A percentile compares a stretch with the other conserved stretches of the same genome.
Evolutionary conservation across 805 yeast genomes (phyloP).

Genomic region (Saccharomycopsis malanga): DNA sequence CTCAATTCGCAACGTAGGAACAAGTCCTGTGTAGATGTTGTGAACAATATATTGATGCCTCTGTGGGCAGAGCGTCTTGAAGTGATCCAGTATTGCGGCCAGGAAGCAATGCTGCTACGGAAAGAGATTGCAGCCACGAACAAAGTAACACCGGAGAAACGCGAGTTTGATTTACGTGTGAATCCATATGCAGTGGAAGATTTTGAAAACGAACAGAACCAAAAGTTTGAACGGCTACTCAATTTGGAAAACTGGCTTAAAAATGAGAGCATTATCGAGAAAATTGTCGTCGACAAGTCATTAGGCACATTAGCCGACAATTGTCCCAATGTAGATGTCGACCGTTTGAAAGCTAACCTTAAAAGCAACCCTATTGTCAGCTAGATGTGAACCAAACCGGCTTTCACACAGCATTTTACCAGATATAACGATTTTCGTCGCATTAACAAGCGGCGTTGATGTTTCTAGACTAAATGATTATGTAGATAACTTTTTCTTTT

Average conservation of each 20-base stretch:
- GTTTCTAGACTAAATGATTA: too few relatives aligned
- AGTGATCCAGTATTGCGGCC: conserved; percentile 4
- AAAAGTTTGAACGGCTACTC: not conserved
- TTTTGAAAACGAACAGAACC: not conserved
- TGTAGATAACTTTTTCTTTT: too few relatives aligned
- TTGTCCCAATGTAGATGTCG: not conserved
- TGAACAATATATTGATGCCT: conserved; percentile 19
- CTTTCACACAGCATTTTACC: too few relatives aligned
- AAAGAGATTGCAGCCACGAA: not conserved
- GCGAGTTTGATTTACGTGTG: conserved; percentile 10
- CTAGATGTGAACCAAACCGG: not conserved
- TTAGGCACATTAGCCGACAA: conserved; percentile 7
- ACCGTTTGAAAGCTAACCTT: not conserved
- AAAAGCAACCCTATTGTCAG: not conserved
- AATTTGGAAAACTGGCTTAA: conserved; percentile 11
- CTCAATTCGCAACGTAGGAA: not conserved
- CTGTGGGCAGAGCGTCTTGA: conserved; percentile 30
- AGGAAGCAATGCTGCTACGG: not conserved
- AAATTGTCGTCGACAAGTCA: conserved; percentile 12
- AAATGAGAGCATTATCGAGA: conserved; percentile 14
- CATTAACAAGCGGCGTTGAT: too few relatives aligned
- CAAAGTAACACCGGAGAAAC: not conserved
- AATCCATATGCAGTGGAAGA: conserved; percentile 19
- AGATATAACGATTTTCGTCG: too few relatives aligned
- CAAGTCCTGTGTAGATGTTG: not conserved